Percentiles rank a stretch among this genome's conserved stretches.
Evolutionary conservation across 176 grass and related monocot species (phyloP).

Genomic region (Canna indica): DNA sequence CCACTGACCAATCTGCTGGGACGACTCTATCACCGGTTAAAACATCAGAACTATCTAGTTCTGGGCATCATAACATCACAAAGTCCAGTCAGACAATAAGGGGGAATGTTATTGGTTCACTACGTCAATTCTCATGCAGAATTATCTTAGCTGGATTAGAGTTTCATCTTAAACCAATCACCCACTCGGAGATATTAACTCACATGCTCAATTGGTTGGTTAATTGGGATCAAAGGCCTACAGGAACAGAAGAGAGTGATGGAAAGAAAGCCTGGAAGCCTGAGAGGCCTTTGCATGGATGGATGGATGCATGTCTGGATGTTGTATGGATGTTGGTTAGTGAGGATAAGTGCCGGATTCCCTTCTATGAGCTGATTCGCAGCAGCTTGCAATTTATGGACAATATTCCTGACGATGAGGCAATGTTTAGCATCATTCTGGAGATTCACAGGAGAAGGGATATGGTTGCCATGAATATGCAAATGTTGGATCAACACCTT

Average conservation of each 20-base stretch:
- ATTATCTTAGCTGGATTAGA: conserved; percentile 75
- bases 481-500: conserved; percentile 96
- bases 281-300: conserved; percentile 72
- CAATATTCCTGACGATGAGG: conserved; percentile 95
- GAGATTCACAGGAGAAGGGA: conserved; percentile 97
- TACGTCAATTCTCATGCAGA: conserved; percentile 73
- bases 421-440: conserved; percentile 84
- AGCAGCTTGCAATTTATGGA: conserved; percentile 78
- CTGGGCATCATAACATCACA: conserved; percentile 32
- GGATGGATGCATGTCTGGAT: conserved; percentile 91
- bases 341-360: conserved; percentile 75
- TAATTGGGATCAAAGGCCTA: conserved; percentile 64
- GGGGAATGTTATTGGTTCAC: conserved; percentile 45
- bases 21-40: conserved; percentile 66
- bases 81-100: conserved; percentile 38
- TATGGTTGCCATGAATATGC: conserved; percentile 99
- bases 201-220: conserved; percentile 86
- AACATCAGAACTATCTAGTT: conserved; percentile 45
- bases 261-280: conserved; percentile 38
- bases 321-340: conserved; percentile 85
- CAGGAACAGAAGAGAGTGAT: conserved; percentile 36
- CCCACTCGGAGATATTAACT: conserved; percentile 73
- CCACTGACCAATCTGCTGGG: conserved; percentile 64
- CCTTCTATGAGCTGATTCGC: conserved; percentile 89
- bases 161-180: conserved; percentile 64